Conservation (phyloP, 768 basidiomycete species). For the Termitomyces eurrhizus region DNA sequence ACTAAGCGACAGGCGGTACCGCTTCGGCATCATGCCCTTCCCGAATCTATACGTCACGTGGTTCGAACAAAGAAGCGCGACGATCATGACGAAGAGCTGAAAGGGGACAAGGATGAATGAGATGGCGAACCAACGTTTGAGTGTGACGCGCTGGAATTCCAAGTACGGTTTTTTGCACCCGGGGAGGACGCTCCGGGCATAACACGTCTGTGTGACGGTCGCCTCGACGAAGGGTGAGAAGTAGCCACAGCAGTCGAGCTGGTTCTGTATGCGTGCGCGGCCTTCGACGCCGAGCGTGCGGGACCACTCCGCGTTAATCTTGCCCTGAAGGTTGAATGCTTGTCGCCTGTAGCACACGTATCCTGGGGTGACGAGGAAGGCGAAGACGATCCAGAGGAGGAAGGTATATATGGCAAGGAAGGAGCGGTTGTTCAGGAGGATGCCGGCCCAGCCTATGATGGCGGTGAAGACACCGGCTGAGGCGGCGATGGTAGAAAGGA, state of each 20-base stretch:
- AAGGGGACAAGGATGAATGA: constrained; percentile 65
- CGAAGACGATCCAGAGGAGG: constrained; percentile 73
- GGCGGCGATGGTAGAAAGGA: constrained; percentile 67
- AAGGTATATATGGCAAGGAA: constrained; percentile 81
- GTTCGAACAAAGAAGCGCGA: constrained; percentile 67
- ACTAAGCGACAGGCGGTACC: constrained; percentile 66
- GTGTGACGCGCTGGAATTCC: constrained; percentile 47
- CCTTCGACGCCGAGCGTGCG: constrained; percentile 51
- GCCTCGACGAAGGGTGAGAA: constrained; percentile 79
- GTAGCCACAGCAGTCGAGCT: constrained; percentile 77
- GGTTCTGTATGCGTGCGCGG: constrained; percentile 65
- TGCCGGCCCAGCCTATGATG: constrained; percentile 75
- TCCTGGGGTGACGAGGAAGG: constrained; percentile 67
- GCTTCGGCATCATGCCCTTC: constrained; percentile 86
- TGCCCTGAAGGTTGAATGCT: constrained; percentile 62
- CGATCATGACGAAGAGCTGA: constrained; percentile 61
- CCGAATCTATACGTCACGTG: constrained; percentile 86
- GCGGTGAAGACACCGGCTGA: constrained; percentile 59
- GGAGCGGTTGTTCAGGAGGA: constrained; percentile 80
- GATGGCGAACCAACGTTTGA: constrained; percentile 60
- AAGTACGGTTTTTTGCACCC: constrained; percentile 72
- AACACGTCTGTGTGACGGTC: constrained; percentile 68
- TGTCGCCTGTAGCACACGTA: constrained; percentile 74
- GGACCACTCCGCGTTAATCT: constrained; percentile 75
- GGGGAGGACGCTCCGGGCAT: constrained; percentile 61